Conservation (phyloP, 2,329 filamentous ascomycete genomes). For the Rugonectria rugulosa region DNA sequence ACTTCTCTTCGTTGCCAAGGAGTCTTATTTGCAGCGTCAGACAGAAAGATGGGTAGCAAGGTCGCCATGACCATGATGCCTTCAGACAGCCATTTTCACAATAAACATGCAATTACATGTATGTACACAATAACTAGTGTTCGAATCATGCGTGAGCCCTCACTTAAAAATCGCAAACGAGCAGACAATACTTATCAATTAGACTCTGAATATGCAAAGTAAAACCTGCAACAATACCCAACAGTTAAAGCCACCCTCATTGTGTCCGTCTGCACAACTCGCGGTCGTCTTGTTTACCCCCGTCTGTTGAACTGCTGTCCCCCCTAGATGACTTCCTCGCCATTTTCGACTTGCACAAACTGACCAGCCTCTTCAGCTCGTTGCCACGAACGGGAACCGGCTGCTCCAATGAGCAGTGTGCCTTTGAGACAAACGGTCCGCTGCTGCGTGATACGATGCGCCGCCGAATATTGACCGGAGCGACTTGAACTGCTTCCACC, state of each 20-base stretch:
- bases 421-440: constrained; percentile 36
- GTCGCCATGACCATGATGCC: too few species aligned
- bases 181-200: background rate
- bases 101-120: too few species aligned
- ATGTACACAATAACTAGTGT: background rate
- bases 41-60: too few species aligned
- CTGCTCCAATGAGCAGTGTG: constrained; percentile 41
- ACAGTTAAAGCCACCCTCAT: constrained; percentile 13
- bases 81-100: too few species aligned
- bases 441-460: constrained; percentile 30
- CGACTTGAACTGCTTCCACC: constrained; percentile 1
- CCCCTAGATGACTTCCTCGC: constrained; percentile 30
- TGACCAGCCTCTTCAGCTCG: constrained; percentile 42
- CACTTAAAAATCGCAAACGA: background rate
- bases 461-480: constrained; percentile 9
- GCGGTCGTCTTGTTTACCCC: too few species aligned
- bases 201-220: constrained; percentile 23
- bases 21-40: too few species aligned
- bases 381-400: constrained; percentile 41
- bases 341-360: constrained; percentile 39
- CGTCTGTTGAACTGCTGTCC: constrained; percentile 25
- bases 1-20: too few species aligned
- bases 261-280: constrained; percentile 11
- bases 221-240: constrained; percentile 15
- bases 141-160: background rate